These are phyloP conservation scores for Talaromyces proteolyticus DNA, from an alignment of 495 filamentous ascomycete genomes.

Conservation along the genomic window DNA sequence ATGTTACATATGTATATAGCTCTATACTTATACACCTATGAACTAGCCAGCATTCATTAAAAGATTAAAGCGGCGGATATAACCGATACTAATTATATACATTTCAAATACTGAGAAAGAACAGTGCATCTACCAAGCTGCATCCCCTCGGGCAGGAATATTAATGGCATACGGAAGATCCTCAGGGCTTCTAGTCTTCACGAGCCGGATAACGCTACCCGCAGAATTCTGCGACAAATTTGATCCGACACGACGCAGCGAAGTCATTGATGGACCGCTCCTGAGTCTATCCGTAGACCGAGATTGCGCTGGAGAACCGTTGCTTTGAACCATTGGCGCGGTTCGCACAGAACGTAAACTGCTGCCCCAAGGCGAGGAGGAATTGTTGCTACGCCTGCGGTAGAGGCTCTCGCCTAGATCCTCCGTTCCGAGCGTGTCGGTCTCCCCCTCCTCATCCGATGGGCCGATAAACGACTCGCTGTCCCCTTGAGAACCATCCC, in stretches of 20 bases:
- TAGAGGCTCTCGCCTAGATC: conserved; percentile 15
- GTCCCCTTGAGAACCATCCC: conserved; percentile 19
- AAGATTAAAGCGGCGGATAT: no score
- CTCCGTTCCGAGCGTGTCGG: conserved; percentile 23
- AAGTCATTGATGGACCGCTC: conserved; percentile 24
- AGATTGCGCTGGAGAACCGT: conserved; percentile 3
- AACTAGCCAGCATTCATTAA: no score
- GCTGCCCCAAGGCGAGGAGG: conserved; percentile 23
- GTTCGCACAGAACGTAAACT: conserved; percentile 23
- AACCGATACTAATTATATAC: no score
- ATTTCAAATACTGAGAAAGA: no score
- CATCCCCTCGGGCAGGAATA: conserved; percentile 5
- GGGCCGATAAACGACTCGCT: conserved; percentile 37
- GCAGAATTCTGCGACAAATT: conserved; percentile 30
- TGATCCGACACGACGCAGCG: conserved; percentile 30
- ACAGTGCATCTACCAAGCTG: no score
- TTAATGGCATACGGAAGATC: conserved; percentile 42
- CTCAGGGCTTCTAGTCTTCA: conserved; percentile 25
- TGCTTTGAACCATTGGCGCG: conserved; percentile 20
- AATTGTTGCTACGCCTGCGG: conserved; percentile 22
- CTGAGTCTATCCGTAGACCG: neutral
- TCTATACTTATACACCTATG: neutral
- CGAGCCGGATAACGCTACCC: conserved; percentile 41
- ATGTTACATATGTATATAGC: neutral
- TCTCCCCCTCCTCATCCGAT: conserved; percentile 42